Conservation (phyloP, 2,329 filamentous ascomycete genomes). For the Chaetomiaceae sp. region DNA sequence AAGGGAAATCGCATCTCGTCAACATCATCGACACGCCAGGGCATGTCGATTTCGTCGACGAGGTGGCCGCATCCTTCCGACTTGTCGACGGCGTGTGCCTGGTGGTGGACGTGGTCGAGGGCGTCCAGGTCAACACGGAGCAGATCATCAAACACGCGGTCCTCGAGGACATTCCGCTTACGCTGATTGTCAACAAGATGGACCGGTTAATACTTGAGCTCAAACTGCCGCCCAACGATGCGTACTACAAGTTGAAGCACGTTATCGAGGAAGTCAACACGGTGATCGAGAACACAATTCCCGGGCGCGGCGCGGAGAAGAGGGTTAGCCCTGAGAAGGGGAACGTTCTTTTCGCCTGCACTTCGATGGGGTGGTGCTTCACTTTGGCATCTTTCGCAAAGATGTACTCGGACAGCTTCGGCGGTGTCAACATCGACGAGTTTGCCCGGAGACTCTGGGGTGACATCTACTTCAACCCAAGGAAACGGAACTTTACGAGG, state of each 20-base stretch:
- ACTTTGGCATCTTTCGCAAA: slow-evolving; percentile 90
- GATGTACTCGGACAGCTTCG: slow-evolving; percentile 90
- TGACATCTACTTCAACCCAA: slow-evolving; percentile 92
- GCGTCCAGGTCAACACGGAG: slow-evolving; percentile 97
- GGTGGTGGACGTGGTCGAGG: slow-evolving; percentile 93
- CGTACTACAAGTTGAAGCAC: slow-evolving; percentile 98
- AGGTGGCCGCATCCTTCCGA: slow-evolving; percentile 82
- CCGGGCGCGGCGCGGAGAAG: slow-evolving; percentile 71
- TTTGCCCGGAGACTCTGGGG: slow-evolving; percentile 89
- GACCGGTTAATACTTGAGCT: slow-evolving; percentile 91
- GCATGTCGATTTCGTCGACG: slow-evolving; percentile 97
- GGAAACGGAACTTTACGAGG: slow-evolving; percentile 83
- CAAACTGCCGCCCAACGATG: slow-evolving; percentile 88
- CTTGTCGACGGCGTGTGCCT: slow-evolving; percentile 88
- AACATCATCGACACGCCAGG: slow-evolving; percentile 96
- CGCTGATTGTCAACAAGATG: slow-evolving; percentile 94
- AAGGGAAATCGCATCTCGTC: slow-evolving; percentile 89
- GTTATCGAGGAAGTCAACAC: slow-evolving; percentile 99
- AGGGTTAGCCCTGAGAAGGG: slow-evolving; percentile 92
- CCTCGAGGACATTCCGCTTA: slow-evolving; percentile 81
- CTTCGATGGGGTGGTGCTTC: slow-evolving; percentile 94
- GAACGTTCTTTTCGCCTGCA: slow-evolving; percentile 95
- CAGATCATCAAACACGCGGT: slow-evolving; percentile 96
- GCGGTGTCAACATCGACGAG: slow-evolving; percentile 73
- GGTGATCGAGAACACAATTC: slow-evolving; percentile 80